Evolutionary conservation across 176 grass and related monocot genomes (phyloP), one percentile per base, ranked within the genome.

Genomic region (Panicum miliaceum): DNA sequence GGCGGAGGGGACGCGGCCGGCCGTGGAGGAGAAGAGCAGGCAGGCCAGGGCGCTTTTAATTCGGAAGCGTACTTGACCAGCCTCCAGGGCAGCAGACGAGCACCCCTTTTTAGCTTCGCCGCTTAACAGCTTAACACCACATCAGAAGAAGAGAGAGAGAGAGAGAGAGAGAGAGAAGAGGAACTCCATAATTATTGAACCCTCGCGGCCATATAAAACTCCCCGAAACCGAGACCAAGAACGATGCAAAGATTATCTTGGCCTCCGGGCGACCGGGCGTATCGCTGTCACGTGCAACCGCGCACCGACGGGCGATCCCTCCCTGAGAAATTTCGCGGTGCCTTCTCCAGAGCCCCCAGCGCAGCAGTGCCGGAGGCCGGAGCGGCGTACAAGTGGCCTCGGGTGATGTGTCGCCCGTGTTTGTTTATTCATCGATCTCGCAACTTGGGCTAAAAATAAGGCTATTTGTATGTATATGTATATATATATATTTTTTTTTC

Each of bases 221-320:
- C 15, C 11, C 14, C 12, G 10, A 35, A 81, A 77, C 10, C 64
- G 73, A 82, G 72, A 86, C 88, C 88, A 47, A 73, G 72, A 67
- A 75, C 61, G 83, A 86, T 72, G 83, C 83, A 67, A 90, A 86
- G 89, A 87, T 90, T 45, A 84, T 73, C 84, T 84, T 87, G 47
- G 72, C 84, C 60, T 65, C 79, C n/a, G 64, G 7, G n/a, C 89
- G 84, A 58, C 79, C n/a, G 64, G 7, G n/a, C 89, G 84, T 87
- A 87, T 84, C 75, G 84, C 80, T 87, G 81, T 90, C 89, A 90
- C 84, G 89, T 90, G 89, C 89, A 57, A 74, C 61, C 60, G 73
- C 89, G 45, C 88, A 86, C 88, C 88, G 88, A 90, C 88, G 87
- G 87, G 71, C 50, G 69, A 38, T 72, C 45, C 12, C 8, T 8